Conservation (phyloP, 2,329 filamentous ascomycete species). For the Dothidotthia symphoricarpi region DNA sequence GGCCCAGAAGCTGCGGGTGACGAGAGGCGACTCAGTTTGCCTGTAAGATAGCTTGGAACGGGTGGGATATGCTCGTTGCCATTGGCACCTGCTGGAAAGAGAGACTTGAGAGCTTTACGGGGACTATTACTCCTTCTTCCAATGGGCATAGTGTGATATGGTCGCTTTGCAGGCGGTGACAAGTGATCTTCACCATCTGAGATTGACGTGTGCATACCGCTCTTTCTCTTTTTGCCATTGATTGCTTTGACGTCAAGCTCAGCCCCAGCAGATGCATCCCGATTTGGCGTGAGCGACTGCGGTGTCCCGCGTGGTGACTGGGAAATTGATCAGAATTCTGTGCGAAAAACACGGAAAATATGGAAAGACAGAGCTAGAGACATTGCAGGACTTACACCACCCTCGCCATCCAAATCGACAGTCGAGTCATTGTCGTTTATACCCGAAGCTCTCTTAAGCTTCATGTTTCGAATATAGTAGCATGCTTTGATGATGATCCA, state of each 20-base stretch:
- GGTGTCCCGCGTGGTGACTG: conserved; percentile 35
- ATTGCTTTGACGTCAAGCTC: conserved; percentile 24
- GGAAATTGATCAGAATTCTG: conserved; percentile 14
- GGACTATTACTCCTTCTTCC: conserved; percentile 27
- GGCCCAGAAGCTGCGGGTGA: conserved; percentile 15
- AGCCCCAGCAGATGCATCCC: conserved; percentile 17
- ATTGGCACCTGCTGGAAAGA: conserved; percentile 19
- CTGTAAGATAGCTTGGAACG: conserved; percentile 20
- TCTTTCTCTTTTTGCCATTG: conserved; percentile 37
- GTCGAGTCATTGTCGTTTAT: conserved; percentile 32
- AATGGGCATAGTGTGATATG: conserved; percentile 29
- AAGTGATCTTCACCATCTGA: conserved; percentile 34
- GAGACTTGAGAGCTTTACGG: conserved; percentile 28
- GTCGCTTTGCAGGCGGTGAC: conserved; percentile 28
- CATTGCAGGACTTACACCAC: conserved; percentile 16
- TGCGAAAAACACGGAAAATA: background rate
- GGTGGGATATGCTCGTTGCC: conserved; percentile 31
- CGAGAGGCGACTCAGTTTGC: conserved; percentile 19
- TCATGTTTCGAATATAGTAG: conserved; percentile 41
- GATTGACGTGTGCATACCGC: conserved; percentile 26
- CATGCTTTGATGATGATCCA: conserved; percentile 44
- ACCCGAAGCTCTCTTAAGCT: conserved; percentile 35
- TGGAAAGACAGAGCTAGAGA: background rate
- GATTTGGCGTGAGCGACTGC: conserved; percentile 26
- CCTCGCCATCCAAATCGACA: conserved; percentile 33